A percentile compares a stretch with the other conserved stretches of the same genome.
phyloP scores from a whole-genome alignment of 352 stramenopile species.

The Peronosclerospora sorghi region DNA sequence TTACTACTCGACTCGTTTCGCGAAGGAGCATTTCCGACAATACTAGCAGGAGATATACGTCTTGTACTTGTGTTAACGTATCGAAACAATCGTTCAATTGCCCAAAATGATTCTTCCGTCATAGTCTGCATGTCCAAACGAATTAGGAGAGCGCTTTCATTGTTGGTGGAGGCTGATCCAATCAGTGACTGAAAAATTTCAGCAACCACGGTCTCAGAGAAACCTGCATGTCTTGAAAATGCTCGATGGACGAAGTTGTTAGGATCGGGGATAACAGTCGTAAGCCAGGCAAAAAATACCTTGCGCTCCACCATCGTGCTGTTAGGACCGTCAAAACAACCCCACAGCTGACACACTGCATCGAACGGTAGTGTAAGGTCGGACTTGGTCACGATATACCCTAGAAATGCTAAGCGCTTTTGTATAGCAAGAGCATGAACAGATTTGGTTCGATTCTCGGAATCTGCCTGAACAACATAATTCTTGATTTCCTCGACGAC shows the following conservation, averaged over 20 bases:
- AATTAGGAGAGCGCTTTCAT: conserved; percentile 15
- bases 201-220: conserved; percentile 34
- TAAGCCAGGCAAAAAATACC: conserved; percentile 73
- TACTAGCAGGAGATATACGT: conserved; percentile 24
- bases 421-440: conserved; percentile 13
- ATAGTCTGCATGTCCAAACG: conserved; percentile 39
- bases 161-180: conserved; percentile 6
- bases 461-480: conserved; percentile 21
- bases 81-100: conserved; percentile 49
- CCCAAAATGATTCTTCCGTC: conserved; percentile 42
- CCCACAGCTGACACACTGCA: conserved; percentile 49
- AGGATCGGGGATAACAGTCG: conserved; percentile 46
- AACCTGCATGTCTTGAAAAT: conserved; percentile 47
- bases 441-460: conserved; percentile 2
- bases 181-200: conserved; percentile 45
- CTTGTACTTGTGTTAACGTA: conserved; percentile 44
- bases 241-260: conserved; percentile 62
- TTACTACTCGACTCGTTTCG: conserved; percentile 7
- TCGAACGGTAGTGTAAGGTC: conserved; percentile 56
- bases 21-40: conserved; percentile 9
- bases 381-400: conserved; percentile 63
- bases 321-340: conserved; percentile 31
- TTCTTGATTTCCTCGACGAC: conserved; percentile 47
- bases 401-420: conserved; percentile 60
- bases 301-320: conserved; percentile 29